Base-by-base conservation (phyloP, 2,329 filamentous ascomycete species). In the Hortaea werneckii region DNA sequence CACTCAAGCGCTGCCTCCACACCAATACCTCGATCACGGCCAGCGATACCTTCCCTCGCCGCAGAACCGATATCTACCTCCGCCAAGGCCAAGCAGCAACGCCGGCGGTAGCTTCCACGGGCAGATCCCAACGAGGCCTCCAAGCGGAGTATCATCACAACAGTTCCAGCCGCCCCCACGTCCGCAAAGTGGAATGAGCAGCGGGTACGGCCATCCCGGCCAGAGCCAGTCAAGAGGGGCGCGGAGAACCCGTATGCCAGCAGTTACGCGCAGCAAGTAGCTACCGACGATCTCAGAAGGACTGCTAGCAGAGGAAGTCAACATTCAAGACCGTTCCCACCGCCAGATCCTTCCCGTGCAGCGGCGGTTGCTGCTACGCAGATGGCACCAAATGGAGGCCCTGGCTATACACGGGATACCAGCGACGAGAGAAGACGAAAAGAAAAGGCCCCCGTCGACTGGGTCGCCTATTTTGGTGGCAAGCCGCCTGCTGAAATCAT, bases 401-500 rank as follows among this genome's bases (percentile, higher is more conserved):
- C 9, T 2, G 32, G 32, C n/a, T 9, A 9, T 35, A 9, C 8
- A 3, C 32, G 8, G 9, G 32, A 35, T n/a, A 26, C 43, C 42
- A 40, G 40, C 12, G 37, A 44, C 30, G 49, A 48, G 5, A 43
- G 48, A 43, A 49, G 50, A 44, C 8, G 44, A 49, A 26, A 55
- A 11, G 37, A 27, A 6, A 47, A 53, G 46, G 27, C 30, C 6
- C 51, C 55, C 1, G 62, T 65, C n/a, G 62, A 65, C 37, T 65
- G 63, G 63, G 54, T 59, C 3, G 47, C 53, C n/a, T 65, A 55
- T 54, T 65, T 61, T 52, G 61, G 61, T 37, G 62, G 61, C 35
- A 62, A 62, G 51, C 58, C 58, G 26, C 72, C 72, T 13, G 66
- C 69, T 45, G 72, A 75, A 55, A 67, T 75, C 55, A 75, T 75